phyloP scores from a whole-genome alignment of 2,329 filamentous ascomycete species.

The Pseudogymnoascus sp. region DNA sequence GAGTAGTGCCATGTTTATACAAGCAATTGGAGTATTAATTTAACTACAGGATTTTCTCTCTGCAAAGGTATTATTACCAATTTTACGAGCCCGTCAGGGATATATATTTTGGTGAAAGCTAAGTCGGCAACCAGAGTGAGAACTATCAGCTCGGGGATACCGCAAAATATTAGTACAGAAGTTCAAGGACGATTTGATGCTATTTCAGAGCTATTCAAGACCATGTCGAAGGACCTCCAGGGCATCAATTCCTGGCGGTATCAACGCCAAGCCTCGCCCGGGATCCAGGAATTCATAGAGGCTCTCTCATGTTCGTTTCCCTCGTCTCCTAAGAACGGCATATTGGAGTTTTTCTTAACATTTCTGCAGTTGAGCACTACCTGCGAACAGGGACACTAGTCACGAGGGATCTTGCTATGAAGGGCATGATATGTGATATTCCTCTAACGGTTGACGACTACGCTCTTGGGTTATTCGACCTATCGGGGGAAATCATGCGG shows the following conservation, averaged over 20 bases:
- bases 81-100: not conserved
- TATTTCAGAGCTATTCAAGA: constrained; percentile 61
- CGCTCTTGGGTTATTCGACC: constrained; percentile 81
- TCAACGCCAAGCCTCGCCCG: constrained; percentile 63
- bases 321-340: not conserved
- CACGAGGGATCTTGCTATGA: constrained; percentile 52
- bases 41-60: constrained; percentile 61
- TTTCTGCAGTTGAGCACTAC: constrained; percentile 60
- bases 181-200: constrained; percentile 60
- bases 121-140: constrained; percentile 48
- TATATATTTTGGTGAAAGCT: not conserved
- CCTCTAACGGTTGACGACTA: constrained; percentile 75
- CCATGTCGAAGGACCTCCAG: constrained; percentile 65
- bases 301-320: constrained; percentile 55
- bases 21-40: constrained; percentile 19
- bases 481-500: constrained; percentile 94
- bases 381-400: constrained; percentile 70
- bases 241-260: constrained; percentile 80
- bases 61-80: constrained; percentile 60
- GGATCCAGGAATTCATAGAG: constrained; percentile 91
- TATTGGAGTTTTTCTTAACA: not conserved
- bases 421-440: constrained; percentile 44
- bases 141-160: constrained; percentile 53
- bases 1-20: constrained; percentile 26
- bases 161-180: constrained; percentile 61